phyloP scores from a whole-genome alignment of 352 stramenopile species.

The Peronospora tabacina region DNA sequence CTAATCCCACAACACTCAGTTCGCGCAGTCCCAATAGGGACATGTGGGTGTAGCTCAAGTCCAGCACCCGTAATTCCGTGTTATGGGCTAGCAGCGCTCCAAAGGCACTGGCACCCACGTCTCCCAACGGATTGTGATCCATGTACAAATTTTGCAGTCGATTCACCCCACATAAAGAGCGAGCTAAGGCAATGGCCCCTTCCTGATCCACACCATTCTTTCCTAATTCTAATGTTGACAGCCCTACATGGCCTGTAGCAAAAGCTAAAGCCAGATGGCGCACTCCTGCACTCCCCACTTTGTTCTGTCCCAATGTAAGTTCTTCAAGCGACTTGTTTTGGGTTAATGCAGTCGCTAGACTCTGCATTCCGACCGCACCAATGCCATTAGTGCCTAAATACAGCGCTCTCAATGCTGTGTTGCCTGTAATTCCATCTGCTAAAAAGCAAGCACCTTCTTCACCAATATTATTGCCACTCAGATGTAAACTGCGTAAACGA shows the following conservation, averaged over 20 bases:
- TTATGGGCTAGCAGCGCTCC: constrained; percentile 67
- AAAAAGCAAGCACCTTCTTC: constrained; percentile 55
- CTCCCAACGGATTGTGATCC: constrained; percentile 80
- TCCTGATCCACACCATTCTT: constrained; percentile 72
- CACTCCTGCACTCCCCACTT: constrained; percentile 52
- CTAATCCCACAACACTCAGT: constrained; percentile 51
- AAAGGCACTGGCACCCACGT: constrained; percentile 57
- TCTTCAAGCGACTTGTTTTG: constrained; percentile 58
- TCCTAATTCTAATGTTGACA: constrained; percentile 70
- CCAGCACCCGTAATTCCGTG: constrained; percentile 56
- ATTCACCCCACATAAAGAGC: constrained; percentile 44
- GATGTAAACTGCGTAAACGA: constrained; percentile 53
- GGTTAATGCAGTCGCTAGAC: constrained; percentile 46
- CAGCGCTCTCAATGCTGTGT: constrained; percentile 43
- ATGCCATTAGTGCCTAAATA: constrained; percentile 82
- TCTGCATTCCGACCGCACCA: constrained; percentile 50
- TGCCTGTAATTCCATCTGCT: constrained; percentile 45
- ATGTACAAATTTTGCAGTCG: constrained; percentile 76
- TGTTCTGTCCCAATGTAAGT: constrained; percentile 72
- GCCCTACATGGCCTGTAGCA: constrained; percentile 34
- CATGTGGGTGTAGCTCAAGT: constrained; percentile 78
- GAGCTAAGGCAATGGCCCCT: constrained; percentile 58
- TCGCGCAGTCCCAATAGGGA: constrained; percentile 67
- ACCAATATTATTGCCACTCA: constrained; percentile 81
- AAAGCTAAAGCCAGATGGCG: constrained; percentile 54